phyloP scores from a whole-genome alignment of 2,329 filamentous ascomycete species.

The Fusarium coicis region DNA sequence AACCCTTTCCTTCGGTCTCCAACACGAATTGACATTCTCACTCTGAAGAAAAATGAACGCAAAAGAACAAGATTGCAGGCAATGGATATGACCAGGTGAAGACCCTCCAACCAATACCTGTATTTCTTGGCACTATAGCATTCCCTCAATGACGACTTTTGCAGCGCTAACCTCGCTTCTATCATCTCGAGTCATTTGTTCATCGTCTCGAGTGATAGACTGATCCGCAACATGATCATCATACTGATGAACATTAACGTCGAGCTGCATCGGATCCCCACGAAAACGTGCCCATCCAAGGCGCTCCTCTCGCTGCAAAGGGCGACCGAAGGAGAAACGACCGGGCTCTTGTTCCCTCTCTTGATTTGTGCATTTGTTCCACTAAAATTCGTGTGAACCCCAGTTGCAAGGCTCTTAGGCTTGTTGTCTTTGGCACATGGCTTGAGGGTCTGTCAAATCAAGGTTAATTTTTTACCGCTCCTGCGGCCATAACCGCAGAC shows the following conservation, averaged over 20 bases:
- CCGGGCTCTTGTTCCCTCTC: constrained; percentile 1
- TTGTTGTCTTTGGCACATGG: constrained; percentile 27
- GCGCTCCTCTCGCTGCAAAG: neutral
- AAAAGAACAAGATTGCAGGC: constrained; percentile 21
- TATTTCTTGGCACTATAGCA: constrained; percentile 23
- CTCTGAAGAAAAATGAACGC: neutral
- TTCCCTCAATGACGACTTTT: constrained; percentile 24
- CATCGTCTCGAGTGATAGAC: neutral
- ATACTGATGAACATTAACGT: constrained; percentile 7
- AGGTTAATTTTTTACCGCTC: constrained; percentile 25
- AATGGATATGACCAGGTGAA: constrained; percentile 2
- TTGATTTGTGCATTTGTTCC: constrained; percentile 10
- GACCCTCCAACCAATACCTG: constrained; percentile 15
- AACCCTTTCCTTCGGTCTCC: neutral
- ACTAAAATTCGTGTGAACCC: neutral
- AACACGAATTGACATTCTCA: constrained; percentile 9
- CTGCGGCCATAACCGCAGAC: constrained; percentile 23
- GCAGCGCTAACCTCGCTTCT: constrained; percentile 24
- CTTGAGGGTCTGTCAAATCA: constrained; percentile 23
- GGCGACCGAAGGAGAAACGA: neutral
- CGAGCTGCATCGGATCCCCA: constrained; percentile 20
- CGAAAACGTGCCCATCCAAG: neutral
- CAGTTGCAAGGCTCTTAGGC: neutral
- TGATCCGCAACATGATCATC: constrained; percentile 23
- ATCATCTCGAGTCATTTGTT: constrained; percentile 14